Evolutionary conservation across 2,329 filamentous ascomycete genomes (phyloP).

Genomic region (Neopestalotiopsis sp.): DNA sequence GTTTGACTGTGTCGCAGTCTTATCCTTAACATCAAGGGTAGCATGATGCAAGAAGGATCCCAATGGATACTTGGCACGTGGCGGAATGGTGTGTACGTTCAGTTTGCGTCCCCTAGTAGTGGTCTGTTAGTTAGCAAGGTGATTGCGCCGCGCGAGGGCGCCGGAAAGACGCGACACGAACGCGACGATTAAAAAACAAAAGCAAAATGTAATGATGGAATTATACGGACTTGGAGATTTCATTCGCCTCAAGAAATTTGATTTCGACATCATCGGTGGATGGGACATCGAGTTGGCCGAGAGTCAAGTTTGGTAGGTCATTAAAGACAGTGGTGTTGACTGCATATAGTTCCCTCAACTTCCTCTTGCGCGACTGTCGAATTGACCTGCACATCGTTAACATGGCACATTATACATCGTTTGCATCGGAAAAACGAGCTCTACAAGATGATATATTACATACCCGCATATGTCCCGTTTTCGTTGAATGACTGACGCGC

Average conservation of each 20-base stretch:
- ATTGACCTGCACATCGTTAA: conserved; percentile 65
- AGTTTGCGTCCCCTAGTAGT: conserved; percentile 51
- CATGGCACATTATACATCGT: conserved; percentile 49
- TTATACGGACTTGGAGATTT: conserved; percentile 64
- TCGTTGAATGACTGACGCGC: conserved; percentile 69
- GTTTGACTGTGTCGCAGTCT: conserved; percentile 24
- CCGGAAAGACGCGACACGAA: conserved; percentile 22
- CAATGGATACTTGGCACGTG: conserved; percentile 51
- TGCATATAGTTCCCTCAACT: conserved; percentile 84
- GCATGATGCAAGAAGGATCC: conserved; percentile 37
- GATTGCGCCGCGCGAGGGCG: conserved; percentile 14
- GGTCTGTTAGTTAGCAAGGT: conserved; percentile 27
- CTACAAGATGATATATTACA: conserved; percentile 50
- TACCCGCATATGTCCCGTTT: conserved; percentile 69
- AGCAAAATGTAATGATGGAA: conserved; percentile 16
- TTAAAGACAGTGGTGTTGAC: conserved; percentile 72
- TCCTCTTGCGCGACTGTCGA: conserved; percentile 86
- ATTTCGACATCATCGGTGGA: conserved; percentile 57
- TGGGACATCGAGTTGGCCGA: conserved; percentile 62
- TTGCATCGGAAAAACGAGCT: conserved; percentile 55
- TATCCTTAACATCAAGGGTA: conserved; percentile 25
- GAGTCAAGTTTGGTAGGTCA: conserved; percentile 63
- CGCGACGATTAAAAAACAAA: conserved; percentile 26
- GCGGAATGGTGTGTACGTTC: conserved; percentile 59
- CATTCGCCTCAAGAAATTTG: conserved; percentile 61